Evolutionary conservation across 2,329 filamentous ascomycete species (phyloP).

Genomic region (Cercospora sp.): DNA sequence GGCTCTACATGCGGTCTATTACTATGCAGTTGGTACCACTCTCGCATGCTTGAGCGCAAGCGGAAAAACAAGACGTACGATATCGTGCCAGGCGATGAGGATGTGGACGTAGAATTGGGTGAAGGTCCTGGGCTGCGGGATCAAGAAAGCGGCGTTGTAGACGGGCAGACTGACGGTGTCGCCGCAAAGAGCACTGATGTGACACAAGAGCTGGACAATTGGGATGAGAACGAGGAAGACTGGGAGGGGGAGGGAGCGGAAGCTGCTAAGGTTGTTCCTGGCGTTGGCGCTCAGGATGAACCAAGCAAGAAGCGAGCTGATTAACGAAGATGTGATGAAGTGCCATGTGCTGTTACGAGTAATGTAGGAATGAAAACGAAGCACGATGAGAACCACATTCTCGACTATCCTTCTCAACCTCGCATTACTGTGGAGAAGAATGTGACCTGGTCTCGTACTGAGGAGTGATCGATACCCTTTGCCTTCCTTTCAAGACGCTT

Average conservation of each 20-base stretch:
- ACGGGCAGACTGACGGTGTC: slow-evolving; percentile 34
- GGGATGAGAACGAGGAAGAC: slow-evolving; percentile 81
- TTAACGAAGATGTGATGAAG: slow-evolving; percentile 32
- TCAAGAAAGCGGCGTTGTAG: slow-evolving; percentile 38
- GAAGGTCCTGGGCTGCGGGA: slow-evolving; percentile 47
- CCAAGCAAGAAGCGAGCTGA: slow-evolving; percentile 47
- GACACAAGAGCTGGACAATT: slow-evolving; percentile 86
- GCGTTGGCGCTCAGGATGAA: slow-evolving; percentile 27
- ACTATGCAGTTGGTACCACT: slow-evolving; percentile 88
- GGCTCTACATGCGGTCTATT: slow-evolving; percentile 72
- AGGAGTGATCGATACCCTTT: background rate
- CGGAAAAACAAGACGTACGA: slow-evolving; percentile 72
- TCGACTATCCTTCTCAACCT: background rate
- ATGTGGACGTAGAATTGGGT: slow-evolving; percentile 74
- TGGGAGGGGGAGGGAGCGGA: slow-evolving; percentile 61
- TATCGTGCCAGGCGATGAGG: slow-evolving; percentile 63
- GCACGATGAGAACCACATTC: background rate
- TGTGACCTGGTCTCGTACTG: background rate
- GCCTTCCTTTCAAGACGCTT: background rate
- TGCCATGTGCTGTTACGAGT: slow-evolving; percentile 11
- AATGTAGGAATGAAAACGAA: slow-evolving; percentile 10
- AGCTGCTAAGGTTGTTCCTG: slow-evolving; percentile 30
- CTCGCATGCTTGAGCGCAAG: slow-evolving; percentile 88
- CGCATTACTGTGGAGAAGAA: background rate
- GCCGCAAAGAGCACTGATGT: slow-evolving; percentile 60